Evolutionary conservation across 106 monocot genomes (phyloP), one percentile per base, ranked within the genome.

Genomic region (Dendrobium chrysotoxum): DNA sequence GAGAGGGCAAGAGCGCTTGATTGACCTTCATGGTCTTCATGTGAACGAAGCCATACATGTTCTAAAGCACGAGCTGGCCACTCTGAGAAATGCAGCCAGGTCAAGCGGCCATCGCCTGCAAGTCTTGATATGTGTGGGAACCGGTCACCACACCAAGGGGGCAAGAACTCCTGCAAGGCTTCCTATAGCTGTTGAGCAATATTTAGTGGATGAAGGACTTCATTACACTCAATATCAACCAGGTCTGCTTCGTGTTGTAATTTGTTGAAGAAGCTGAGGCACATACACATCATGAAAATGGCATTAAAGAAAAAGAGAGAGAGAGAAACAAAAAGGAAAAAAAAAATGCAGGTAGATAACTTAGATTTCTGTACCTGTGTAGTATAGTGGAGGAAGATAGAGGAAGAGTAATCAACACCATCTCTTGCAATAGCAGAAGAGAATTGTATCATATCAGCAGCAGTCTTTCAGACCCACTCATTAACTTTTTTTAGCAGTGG

Each of bases 1-100:
- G 18, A 23, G 76, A 42, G 86, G 83, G n/a, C 85, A 91, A 77
- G 92, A 94, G n/a, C 89, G 81, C 21, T 46, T 94, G 50, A 90
- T 99, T 18, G 95, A 99, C 77, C 86, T 99, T 0, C 93, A 93
- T 17, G 95, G 93, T 5, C 99, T 99, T 75, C 95, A 95, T 53
- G 89, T 89, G 20, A 90, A 77, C 11, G 99, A 99, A 79, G 99
- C 95, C 13, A 84, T 99, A 68, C 93, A 99, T 30, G 91, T 93
- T 42, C 81, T 99, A 35, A 88, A 95, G 82, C 86, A 93, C 47
- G 95, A 99, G 75, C 71, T 99, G 41, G 82, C 64, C 77, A 82
- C 81, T 78, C 58, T 91, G 85, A 88, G 85, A 84, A 88, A 82
- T 70, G 80, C 83, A 3, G 91, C 88, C 12, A 84, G 95, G 81